These are phyloP conservation scores for Tolypocladium tropicale DNA, from an alignment of 2,329 filamentous ascomycete genomes.

Conservation along the genomic window DNA sequence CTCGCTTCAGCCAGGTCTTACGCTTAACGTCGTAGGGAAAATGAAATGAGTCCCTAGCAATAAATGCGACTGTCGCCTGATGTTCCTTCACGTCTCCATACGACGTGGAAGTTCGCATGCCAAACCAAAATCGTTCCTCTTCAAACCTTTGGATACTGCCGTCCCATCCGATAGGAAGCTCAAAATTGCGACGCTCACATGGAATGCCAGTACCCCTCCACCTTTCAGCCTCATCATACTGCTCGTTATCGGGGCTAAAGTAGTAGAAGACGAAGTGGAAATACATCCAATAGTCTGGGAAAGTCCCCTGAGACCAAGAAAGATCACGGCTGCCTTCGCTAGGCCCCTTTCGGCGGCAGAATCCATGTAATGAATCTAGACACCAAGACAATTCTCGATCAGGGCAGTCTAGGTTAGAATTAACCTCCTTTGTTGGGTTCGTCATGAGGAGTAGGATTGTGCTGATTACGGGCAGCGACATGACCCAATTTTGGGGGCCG, in stretches of 20 bases:
- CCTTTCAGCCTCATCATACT: neutral
- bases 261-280: neutral
- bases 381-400: neutral
- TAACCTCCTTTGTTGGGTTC: neutral
- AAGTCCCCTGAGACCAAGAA: neutral
- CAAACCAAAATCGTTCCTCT: neutral
- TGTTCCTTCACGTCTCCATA: neutral
- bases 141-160: neutral
- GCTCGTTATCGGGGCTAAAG: neutral
- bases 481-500: neutral
- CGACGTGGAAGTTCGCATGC: neutral
- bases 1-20: neutral
- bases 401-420: neutral
- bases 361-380: neutral
- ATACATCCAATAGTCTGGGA: neutral
- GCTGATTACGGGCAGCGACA: neutral
- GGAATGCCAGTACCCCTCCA: neutral
- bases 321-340: neutral
- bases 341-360: neutral
- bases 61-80: neutral
- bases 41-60: neutral
- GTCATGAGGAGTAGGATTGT: neutral
- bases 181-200: neutral
- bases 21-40: neutral
- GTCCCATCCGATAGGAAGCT: neutral